A percentile compares a stretch with the other conserved stretches of the same genome.
Evolutionary conservation across 768 basidiomycete species (phyloP).

Genomic region (Wakefieldia striispora): DNA sequence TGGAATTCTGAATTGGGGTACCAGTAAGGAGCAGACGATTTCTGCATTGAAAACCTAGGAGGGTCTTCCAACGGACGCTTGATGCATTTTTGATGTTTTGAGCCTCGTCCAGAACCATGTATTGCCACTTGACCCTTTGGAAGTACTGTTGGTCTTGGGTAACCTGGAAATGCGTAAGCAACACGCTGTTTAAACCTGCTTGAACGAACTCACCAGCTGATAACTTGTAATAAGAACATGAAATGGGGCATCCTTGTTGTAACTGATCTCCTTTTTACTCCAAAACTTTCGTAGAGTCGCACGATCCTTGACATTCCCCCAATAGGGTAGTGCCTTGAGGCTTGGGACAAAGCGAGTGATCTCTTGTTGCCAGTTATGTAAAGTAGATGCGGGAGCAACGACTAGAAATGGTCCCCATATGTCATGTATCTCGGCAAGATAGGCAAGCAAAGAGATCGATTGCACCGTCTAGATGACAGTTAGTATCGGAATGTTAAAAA

Average conservation of each 20-base stretch:
- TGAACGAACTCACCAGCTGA: constrained; percentile 64
- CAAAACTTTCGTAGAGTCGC: constrained; percentile 94
- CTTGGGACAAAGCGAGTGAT: constrained; percentile 92
- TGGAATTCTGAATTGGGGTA: constrained; percentile 98
- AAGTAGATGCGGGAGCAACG: constrained; percentile 93
- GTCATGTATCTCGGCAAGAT: constrained; percentile 94
- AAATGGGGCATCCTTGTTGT: constrained; percentile 93
- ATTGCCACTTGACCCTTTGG: constrained; percentile 98
- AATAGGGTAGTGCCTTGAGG: constrained; percentile 94
- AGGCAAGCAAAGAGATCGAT: constrained; percentile 93
- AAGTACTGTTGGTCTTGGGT: constrained; percentile 98
- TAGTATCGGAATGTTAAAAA: neutral
- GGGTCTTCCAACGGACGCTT: constrained; percentile 94
- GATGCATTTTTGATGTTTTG: constrained; percentile 99
- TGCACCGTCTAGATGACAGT: constrained; percentile 74
- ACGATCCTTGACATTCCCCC: constrained; percentile 97
- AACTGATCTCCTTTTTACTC: constrained; percentile 97
- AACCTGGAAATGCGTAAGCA: constrained; percentile 47
- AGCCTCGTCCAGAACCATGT: constrained; percentile 99
- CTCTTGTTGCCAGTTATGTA: constrained; percentile 99
- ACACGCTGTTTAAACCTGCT: neutral
- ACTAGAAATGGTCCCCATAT: constrained; percentile 99
- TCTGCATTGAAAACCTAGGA: constrained; percentile 92
- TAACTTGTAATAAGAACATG: constrained; percentile 97
- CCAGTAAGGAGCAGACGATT: constrained; percentile 94